Conservation (phyloP, 768 basidiomycete species). For the Zangia roseola region DNA sequence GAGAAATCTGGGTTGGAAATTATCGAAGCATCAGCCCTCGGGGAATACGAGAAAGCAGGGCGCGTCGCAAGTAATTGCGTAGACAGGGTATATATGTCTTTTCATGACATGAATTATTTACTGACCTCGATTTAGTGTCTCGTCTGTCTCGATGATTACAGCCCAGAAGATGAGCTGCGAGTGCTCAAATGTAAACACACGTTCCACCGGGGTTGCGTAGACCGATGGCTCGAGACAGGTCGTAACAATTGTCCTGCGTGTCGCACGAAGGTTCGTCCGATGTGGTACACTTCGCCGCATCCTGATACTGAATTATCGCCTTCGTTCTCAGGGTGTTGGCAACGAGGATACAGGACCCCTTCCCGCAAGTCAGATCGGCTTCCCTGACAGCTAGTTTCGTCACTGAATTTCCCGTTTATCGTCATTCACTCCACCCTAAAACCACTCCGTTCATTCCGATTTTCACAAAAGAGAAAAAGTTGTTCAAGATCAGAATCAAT, state of each 20-base stretch:
- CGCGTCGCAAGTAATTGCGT: constrained; percentile 73
- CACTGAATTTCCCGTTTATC: background rate
- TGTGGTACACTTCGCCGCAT: background rate
- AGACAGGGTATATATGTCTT: constrained; percentile 59
- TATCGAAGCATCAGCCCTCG: constrained; percentile 53
- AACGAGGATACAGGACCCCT: constrained; percentile 17
- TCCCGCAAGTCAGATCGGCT: constrained; percentile 2
- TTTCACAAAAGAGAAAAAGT: constrained; percentile 12
- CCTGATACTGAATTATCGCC: background rate
- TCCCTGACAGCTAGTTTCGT: constrained; percentile 9
- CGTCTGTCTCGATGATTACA: constrained; percentile 88
- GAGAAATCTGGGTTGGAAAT: constrained; percentile 79
- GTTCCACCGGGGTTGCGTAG: constrained; percentile 89
- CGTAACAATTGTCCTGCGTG: constrained; percentile 93
- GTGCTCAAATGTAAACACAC: constrained; percentile 81
- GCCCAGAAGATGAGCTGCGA: constrained; percentile 72
- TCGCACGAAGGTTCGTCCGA: constrained; percentile 59
- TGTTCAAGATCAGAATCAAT: constrained; percentile 7
- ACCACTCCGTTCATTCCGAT: constrained; percentile 17
- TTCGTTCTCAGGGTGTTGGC: constrained; percentile 22
- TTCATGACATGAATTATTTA: background rate
- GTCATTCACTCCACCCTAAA: constrained; percentile 1
- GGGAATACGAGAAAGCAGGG: constrained; percentile 56
- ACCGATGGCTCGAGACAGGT: constrained; percentile 82
- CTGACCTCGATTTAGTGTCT: constrained; percentile 51